A percentile compares a stretch with the other conserved stretches of the same genome.
These are phyloP conservation scores for Tuber melanosporum DNA, from an alignment of 495 filamentous ascomycete species.

Conservation along the genomic window DNA sequence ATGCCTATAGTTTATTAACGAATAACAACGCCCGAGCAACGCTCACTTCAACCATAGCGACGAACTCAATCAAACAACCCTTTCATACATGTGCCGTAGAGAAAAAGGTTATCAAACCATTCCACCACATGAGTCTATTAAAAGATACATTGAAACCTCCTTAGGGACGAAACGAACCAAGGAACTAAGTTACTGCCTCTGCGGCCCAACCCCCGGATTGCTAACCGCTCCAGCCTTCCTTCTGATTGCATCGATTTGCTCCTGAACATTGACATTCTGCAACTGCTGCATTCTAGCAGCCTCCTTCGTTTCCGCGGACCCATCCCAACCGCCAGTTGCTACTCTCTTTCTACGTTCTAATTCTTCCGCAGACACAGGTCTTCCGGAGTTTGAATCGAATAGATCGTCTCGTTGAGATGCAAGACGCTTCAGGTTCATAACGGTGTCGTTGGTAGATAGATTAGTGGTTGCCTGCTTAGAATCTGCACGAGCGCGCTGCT, in stretches of 20 bases:
- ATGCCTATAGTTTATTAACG: background rate
- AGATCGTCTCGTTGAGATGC: slow-evolving; percentile 86
- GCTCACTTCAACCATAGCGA: background rate
- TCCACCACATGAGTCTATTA: background rate
- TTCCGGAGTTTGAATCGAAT: slow-evolving; percentile 70
- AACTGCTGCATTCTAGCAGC: slow-evolving; percentile 53
- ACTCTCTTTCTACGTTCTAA: slow-evolving; percentile 66
- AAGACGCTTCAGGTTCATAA: slow-evolving; percentile 91
- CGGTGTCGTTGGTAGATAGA: slow-evolving; percentile 76
- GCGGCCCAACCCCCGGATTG: slow-evolving; percentile 40
- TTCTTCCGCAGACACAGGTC: slow-evolving; percentile 66
- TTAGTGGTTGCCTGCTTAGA: slow-evolving; percentile 80
- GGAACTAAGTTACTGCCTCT: slow-evolving; percentile 26
- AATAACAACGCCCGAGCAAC: background rate
- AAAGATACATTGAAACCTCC: background rate
- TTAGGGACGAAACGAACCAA: background rate
- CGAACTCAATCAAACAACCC: background rate
- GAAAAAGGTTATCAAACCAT: background rate
- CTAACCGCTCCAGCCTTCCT: slow-evolving; percentile 52
- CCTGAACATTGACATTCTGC: slow-evolving; percentile 61
- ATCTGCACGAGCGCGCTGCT: slow-evolving; percentile 83
- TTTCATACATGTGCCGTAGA: background rate
- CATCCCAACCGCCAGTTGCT: slow-evolving; percentile 56
- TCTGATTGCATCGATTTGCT: slow-evolving; percentile 64
- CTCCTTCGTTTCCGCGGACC: slow-evolving; percentile 56